Conservation (phyloP, 441 rosid species). For the Populus tomentosa region DNA sequence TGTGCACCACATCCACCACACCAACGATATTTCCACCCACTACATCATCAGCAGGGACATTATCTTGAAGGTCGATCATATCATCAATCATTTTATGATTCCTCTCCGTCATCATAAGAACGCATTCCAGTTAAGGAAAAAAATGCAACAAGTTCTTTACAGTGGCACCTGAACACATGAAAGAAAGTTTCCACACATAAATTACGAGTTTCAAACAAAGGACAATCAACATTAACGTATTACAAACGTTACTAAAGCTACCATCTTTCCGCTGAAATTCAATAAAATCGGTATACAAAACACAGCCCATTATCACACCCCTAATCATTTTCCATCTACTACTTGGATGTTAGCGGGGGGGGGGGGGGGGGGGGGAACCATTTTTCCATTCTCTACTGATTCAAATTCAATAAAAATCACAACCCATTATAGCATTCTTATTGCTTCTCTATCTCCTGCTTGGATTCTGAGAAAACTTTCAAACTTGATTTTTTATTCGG, state of each 20-base stretch:
- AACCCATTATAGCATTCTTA: not conserved
- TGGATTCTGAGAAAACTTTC: too few relatives aligned
- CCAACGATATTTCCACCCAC: slow-evolving; percentile 28
- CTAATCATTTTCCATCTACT: too few relatives aligned
- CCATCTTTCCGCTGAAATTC: not conserved
- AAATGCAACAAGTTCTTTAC: slow-evolving; percentile 5
- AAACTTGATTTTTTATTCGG: too few relatives aligned
- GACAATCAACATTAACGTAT: not conserved
- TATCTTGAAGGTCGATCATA: slow-evolving; percentile 39
- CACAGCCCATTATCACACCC: too few relatives aligned
- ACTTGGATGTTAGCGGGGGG: too few relatives aligned
- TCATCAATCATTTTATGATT: slow-evolving; percentile 31
- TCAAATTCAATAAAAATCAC: not conserved
- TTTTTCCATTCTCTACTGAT: too few relatives aligned
- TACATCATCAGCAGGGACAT: slow-evolving; percentile 32
- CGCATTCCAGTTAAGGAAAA: slow-evolving; percentile 31
- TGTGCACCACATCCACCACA: slow-evolving; percentile 31
- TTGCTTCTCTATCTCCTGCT: not conserved
- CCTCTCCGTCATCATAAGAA: slow-evolving; percentile 27
- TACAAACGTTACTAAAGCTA: not conserved
- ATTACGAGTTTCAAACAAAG: not conserved
- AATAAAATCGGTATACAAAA: not conserved
- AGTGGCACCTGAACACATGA: slow-evolving; percentile 18
- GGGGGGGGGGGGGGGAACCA: too few relatives aligned
- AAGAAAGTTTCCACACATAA: not conserved